A percentile compares a stretch with the other conserved stretches of the same genome.
These are phyloP conservation scores for Bryum argenteum DNA, from an alignment of 225 moss, liverwort and hornwort species.

Conservation along the genomic window DNA sequence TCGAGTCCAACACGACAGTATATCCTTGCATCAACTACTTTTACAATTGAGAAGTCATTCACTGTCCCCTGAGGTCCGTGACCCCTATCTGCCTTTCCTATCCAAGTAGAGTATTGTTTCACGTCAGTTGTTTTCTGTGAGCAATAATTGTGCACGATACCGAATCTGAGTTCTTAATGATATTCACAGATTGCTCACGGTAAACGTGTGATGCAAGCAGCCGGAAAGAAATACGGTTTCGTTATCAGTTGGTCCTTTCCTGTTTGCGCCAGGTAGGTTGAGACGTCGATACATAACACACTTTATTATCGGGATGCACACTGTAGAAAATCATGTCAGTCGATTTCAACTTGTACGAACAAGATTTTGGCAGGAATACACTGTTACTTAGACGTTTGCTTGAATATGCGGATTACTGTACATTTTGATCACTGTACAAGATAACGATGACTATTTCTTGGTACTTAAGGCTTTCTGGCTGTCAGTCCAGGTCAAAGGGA, in stretches of 20 bases:
- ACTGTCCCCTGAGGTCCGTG: slow-evolving; percentile 7
- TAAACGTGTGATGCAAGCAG: neutral
- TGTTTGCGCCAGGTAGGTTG: neutral
- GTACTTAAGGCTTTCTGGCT: neutral
- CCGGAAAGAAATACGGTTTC: neutral
- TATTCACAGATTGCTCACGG: neutral
- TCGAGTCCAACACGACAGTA: neutral
- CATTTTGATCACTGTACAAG: neutral
- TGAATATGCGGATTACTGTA: neutral
- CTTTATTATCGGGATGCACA: neutral
- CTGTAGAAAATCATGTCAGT: neutral
- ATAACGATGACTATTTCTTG: slow-evolving; percentile 11
- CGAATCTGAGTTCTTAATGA: neutral
- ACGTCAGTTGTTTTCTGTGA: slow-evolving; percentile 21
- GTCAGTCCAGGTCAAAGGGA: slow-evolving; percentile 3
- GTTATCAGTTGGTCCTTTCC: neutral
- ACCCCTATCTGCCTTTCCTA: slow-evolving; percentile 12
- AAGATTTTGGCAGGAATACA: too few relatives aligned
- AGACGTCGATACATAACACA: neutral
- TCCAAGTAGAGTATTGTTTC: slow-evolving; percentile 10
- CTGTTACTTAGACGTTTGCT: neutral
- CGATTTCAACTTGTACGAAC: slow-evolving; percentile 7
- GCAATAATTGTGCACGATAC: slow-evolving; percentile 15
- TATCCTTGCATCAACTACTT: slow-evolving; percentile 4
- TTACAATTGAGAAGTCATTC: neutral